Base-by-base conservation (phyloP, 768 basidiomycete genomes). In the Hypsizygus marmoreus region DNA sequence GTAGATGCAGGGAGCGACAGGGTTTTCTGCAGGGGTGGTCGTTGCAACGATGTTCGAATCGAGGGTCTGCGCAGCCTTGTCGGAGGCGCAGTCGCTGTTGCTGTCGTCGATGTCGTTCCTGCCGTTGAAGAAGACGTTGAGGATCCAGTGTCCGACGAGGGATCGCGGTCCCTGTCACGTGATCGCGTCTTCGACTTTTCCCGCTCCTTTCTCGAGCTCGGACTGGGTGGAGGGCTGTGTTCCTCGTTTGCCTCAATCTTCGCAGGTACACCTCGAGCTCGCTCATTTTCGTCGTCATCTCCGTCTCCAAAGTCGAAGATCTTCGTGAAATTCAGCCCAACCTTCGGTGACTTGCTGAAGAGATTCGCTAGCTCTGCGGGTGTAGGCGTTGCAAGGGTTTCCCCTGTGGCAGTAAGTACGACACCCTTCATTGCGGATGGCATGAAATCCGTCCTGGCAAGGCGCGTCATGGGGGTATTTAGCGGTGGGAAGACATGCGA, bases 361-460 rank as follows among this genome's bases (percentile, higher is more conserved):
- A 90, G 71, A 26, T 77, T 81, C 2, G 76, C 76, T 0, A 91
- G 71, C 56, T 86, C 85, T 0, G 74, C 69, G 0, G 85, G 86
- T 2, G 77, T 72, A 1, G 90, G 90, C 10, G 90, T 93, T 3
- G 79, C 73, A 6, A 92, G 70, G 1, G 75, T 70, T 59, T 91
- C 82, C 6, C 91, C 90, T 0, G 91, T 91, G 6, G 83, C 71
- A 0, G 91, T 91, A 28, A 91, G 72, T 23, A 93, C 74, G 29
- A 93, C 86, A 2, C 91, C 83, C 59, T 84, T 84, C 83, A 86
- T 86, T 1, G 83, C 83, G 3, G 79, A 81, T 2, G 71, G 72
- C 24, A 70, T 60, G 17, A 53, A 61, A 9, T 72, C 71, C 22
- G 60, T 50, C 41, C 59, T 60, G 9, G 62, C 54, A 5, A 67